Evolutionary conservation across 371 early-diverging fungal species (phyloP).

Genomic region (Rhizopus delemar): DNA sequence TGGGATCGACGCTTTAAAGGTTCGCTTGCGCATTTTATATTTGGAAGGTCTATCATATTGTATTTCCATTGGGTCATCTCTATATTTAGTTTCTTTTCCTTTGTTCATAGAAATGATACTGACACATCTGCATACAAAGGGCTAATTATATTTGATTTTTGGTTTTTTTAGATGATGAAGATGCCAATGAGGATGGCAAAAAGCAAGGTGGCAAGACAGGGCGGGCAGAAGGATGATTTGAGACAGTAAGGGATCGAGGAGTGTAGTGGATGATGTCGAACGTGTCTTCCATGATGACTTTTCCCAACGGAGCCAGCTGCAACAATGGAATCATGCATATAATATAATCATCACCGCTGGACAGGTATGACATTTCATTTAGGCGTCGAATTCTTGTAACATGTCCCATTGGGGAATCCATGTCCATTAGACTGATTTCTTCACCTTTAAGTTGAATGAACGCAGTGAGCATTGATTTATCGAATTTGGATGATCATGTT

Average conservation of each 20-base stretch:
- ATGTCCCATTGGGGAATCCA: conserved; percentile 12
- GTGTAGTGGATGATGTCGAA: conserved; percentile 6
- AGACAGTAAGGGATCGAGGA: conserved; percentile 11
- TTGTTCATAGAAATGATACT: not conserved
- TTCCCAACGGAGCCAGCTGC: conserved; percentile 6
- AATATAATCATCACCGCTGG: conserved; percentile 5
- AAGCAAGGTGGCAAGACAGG: conserved; percentile 12
- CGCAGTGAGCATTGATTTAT: conserved; percentile 3
- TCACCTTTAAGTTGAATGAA: not conserved
- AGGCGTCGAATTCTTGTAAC: conserved; percentile 11
- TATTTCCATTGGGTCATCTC: too few species aligned
- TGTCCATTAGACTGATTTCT: conserved; percentile 9
- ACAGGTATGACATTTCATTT: conserved; percentile 8
- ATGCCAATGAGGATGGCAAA: conserved; percentile 7
- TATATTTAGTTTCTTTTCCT: too few species aligned
- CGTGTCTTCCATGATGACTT: conserved; percentile 11
- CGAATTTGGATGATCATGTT: conserved; percentile 4
- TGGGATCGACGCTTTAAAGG: too few species aligned
- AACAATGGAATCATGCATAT: conserved; percentile 6
- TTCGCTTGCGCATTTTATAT: too few species aligned
- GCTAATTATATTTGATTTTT: conserved; percentile 12
- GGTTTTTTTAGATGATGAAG: too few species aligned
- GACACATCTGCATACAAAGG: conserved; percentile 11
- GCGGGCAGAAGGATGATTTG: conserved; percentile 7
- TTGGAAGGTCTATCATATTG: too few species aligned